Conservation (phyloP, 176 grass and related monocot genomes). For the Tuctoria greenei region DNA sequence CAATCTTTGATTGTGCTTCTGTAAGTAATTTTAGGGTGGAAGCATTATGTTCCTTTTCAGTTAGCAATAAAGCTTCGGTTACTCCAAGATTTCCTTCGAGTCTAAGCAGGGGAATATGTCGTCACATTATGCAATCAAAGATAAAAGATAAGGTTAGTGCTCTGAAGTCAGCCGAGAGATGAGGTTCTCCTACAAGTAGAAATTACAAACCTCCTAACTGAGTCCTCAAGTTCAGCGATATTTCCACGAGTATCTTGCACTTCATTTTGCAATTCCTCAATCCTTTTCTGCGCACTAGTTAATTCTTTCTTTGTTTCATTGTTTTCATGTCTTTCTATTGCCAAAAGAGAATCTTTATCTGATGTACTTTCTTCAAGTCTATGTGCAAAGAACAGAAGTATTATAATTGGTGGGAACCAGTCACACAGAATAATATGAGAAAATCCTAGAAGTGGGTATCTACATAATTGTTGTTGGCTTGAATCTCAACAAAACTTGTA, state of each 20-base stretch:
- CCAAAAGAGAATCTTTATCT: constrained; percentile 49
- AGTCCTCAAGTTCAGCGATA: constrained; percentile 48
- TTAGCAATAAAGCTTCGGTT: constrained; percentile 57
- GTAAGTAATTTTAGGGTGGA: constrained; percentile 47
- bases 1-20: constrained; percentile 52
- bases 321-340: constrained; percentile 58
- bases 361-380: constrained; percentile 60
- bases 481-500: constrained; percentile 26
- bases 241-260: constrained; percentile 39
- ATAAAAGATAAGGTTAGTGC: constrained; percentile 44
- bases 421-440: neutral
- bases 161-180: constrained; percentile 33
- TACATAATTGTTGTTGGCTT: constrained; percentile 17
- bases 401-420: neutral
- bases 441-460: constrained; percentile 16
- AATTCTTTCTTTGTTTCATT: constrained; percentile 54
- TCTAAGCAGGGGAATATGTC: constrained; percentile 28
- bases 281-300: constrained; percentile 46
- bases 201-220: constrained; percentile 56
- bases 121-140: constrained; percentile 31
- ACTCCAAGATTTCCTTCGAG: constrained; percentile 48
- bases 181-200: constrained; percentile 28
- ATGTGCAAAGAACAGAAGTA: constrained; percentile 48
- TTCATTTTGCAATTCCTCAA: constrained; percentile 55
- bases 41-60: constrained; percentile 56